Conservation (phyloP, 73 alveolate species). For the Tetrahymena borealis region DNA sequence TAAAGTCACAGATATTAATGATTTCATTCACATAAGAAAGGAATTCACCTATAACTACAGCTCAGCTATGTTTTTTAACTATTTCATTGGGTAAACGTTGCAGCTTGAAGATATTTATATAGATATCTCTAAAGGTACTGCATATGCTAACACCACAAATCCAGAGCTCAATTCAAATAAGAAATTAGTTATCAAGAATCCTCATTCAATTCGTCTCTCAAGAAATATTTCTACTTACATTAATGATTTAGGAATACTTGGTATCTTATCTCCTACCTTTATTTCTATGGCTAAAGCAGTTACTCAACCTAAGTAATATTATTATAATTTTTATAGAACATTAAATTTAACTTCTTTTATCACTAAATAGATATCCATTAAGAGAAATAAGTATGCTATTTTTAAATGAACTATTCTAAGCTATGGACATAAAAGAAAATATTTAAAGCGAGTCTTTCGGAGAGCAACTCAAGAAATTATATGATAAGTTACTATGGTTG, state of each 20-base stretch:
- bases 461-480: not conserved
- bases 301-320: not conserved
- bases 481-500: not conserved
- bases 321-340: not conserved
- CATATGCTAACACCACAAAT: not conserved
- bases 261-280: not conserved
- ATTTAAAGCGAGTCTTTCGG: not conserved
- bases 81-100: not conserved
- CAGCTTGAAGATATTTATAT: not conserved
- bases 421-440: not conserved
- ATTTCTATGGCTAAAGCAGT: not conserved
- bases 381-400: not conserved
- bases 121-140: not conserved
- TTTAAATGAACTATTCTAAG: not conserved
- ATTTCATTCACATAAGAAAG: not conserved
- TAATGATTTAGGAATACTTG: not conserved
- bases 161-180: not conserved
- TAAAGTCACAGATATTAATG: not conserved
- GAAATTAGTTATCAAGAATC: not conserved
- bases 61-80: not conserved
- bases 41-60: not conserved
- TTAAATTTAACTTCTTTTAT: not conserved
- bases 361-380: not conserved
- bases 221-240: not conserved
- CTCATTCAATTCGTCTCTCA: not conserved